Base-by-base conservation (phyloP, 2,329 filamentous ascomycete species). In the Proliferodiscus dingleyae region DNA sequence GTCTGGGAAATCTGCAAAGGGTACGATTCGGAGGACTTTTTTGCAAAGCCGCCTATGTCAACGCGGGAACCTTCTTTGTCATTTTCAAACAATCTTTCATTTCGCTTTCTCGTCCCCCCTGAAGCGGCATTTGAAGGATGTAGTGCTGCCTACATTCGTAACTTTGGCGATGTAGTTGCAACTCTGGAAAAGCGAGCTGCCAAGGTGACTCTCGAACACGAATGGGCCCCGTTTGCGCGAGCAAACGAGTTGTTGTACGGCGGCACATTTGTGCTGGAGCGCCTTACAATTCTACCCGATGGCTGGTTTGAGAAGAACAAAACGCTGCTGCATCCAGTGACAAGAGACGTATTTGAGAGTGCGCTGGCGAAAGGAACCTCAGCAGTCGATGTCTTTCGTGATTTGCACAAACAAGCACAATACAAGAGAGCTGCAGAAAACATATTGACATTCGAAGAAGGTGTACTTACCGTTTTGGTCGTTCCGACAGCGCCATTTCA, bases 181-280 rank as follows among this genome's bases (percentile, higher is more conserved):
- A 52, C 54, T 4, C 57, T 75, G 2, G 59, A 66, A 50, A 53
- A 41, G 2, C 60, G 70, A 0, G 72, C 71, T 13, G 49, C 50
- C 2, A 45, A 37, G 37, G 15, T 39, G 4, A 26, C 24, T 26
- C 46, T 54, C 1, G 54, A 65, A 3, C 52, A 71, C 13, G 64
- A 71, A 45, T 74, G 70, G 67, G 47, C 50, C 6, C 64, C 69
- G 4, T 78, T 78, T 53, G 64, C 72, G 37, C 67, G 66, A 33
- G 74, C 71, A 0, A 73, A 70, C 8, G 64, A 71, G 41, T 64
- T 79, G 4, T 64, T 79, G 3, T 79, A 79, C 57, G 68, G 72
- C 30, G 70, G 73, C 4, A 70, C 73, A 0, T 71, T 78, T 44
- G 72, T 80, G 2, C 67, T 68, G 2, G 74, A 79, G 54, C 66